Conservation (phyloP, 345 rosid genomes). For the Camelina neglecta region DNA sequence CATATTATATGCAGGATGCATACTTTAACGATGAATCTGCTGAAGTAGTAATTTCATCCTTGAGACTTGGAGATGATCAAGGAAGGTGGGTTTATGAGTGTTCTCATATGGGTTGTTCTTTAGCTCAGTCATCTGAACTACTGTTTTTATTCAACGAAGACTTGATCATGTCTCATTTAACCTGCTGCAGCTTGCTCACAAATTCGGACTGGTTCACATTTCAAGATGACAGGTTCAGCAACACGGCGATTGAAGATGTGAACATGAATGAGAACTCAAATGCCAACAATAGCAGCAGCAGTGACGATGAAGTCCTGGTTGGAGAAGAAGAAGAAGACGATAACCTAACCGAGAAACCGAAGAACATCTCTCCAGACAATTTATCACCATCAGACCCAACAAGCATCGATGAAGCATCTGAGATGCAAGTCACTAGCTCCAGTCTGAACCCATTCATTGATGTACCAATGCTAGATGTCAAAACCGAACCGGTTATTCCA, state of each 20-base stretch:
- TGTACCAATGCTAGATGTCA: slow-evolving; percentile 44
- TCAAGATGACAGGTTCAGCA: slow-evolving; percentile 74
- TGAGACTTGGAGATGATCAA: slow-evolving; percentile 96
- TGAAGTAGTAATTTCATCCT: slow-evolving; percentile 89
- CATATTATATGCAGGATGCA: slow-evolving; percentile 65
- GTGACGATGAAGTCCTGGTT: slow-evolving; percentile 92
- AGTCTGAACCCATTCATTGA: slow-evolving; percentile 72
- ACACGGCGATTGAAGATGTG: slow-evolving; percentile 69
- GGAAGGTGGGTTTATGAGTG: slow-evolving; percentile 61
- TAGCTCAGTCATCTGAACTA: neutral
- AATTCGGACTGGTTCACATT: slow-evolving; percentile 98
- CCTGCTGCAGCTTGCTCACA: slow-evolving; percentile 71
- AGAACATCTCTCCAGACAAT: slow-evolving; percentile 38
- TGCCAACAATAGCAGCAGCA: slow-evolving; percentile 78
- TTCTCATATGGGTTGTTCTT: slow-evolving; percentile 8
- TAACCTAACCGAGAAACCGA: slow-evolving; percentile 64
- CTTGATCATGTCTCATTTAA: slow-evolving; percentile 3
- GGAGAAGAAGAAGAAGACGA: slow-evolving; percentile 86
- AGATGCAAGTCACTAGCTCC: slow-evolving; percentile 62
- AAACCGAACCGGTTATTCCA: slow-evolving; percentile 55
- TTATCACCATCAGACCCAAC: slow-evolving; percentile 32
- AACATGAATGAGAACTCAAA: slow-evolving; percentile 68
- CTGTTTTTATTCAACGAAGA: neutral
- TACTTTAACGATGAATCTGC: slow-evolving; percentile 95
- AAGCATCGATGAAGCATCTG: slow-evolving; percentile 59